Percentiles rank a stretch among this genome's conserved stretches.
These are phyloP conservation scores for Cystobasidium ongulense DNA, from an alignment of 768 basidiomycete species.

Conservation along the genomic window DNA sequence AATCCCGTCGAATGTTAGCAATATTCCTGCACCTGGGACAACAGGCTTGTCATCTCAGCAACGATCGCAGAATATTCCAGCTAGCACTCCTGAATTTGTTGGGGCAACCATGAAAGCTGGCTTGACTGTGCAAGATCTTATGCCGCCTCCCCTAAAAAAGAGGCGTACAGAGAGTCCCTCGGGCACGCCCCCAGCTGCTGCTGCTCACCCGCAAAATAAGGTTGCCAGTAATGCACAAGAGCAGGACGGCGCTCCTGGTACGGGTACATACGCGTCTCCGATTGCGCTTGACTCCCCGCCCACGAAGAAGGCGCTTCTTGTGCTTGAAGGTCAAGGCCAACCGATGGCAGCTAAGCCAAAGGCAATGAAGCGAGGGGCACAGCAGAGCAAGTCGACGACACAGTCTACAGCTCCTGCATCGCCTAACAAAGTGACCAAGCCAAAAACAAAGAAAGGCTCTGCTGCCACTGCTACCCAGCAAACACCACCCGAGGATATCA, in stretches of 20 bases:
- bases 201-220: not conserved
- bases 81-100: not conserved
- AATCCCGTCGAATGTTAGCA: not conserved
- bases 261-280: conserved; percentile 22
- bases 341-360: conserved; percentile 1
- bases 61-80: conserved; percentile 11
- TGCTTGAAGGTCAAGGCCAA: not conserved
- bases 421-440: not conserved
- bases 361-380: not conserved
- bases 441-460: conserved; percentile 3
- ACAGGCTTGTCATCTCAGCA: not conserved
- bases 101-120: conserved; percentile 28
- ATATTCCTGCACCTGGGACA: not conserved
- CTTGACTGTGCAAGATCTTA: conserved; percentile 36
- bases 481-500: not conserved
- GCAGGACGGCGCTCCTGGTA: conserved; percentile 10
- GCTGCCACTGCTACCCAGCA: not conserved
- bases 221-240: not conserved
- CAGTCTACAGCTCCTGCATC: not conserved
- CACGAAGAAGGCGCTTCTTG: not conserved
- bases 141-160: conserved; percentile 38
- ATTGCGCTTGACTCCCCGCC: conserved; percentile 25
- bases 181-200: conserved; percentile 28
- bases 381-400: not conserved
- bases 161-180: conserved; percentile 30